These are phyloP conservation scores for Fusarium buxicola DNA, from an alignment of 2,329 filamentous ascomycete species.

Conservation along the genomic window DNA sequence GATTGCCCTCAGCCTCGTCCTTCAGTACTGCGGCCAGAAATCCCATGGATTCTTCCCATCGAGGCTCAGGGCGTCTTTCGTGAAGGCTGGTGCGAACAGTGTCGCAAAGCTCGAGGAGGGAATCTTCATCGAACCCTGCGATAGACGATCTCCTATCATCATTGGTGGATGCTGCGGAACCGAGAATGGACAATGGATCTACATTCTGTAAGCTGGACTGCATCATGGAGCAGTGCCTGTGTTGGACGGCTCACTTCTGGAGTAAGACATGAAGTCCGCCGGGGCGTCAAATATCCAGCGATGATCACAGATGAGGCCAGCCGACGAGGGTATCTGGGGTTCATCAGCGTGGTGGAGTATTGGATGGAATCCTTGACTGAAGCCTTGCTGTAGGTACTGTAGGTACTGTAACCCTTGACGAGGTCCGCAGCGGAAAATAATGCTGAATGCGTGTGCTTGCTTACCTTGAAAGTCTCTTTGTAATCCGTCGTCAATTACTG, in stretches of 20 bases:
- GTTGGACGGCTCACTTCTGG: conserved; percentile 30
- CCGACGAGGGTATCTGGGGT: conserved; percentile 30
- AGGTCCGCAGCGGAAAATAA: neutral
- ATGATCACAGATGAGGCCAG: conserved; percentile 22
- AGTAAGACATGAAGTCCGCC: conserved; percentile 30
- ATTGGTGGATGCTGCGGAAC: conserved; percentile 14
- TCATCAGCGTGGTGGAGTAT: conserved; percentile 18
- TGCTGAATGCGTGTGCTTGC: conserved; percentile 3
- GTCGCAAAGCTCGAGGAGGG: conserved; percentile 56
- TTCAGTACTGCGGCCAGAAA: conserved; percentile 55
- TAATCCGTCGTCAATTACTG: conserved; percentile 13
- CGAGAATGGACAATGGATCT: conserved; percentile 32
- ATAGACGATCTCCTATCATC: conserved; percentile 3
- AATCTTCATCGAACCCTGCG: conserved; percentile 30
- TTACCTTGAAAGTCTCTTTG: conserved; percentile 27
- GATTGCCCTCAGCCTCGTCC: conserved; percentile 52
- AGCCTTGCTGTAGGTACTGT: neutral
- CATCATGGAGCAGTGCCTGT: neutral
- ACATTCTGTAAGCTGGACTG: conserved; percentile 25
- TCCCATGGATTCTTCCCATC: conserved; percentile 51
- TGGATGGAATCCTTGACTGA: neutral
- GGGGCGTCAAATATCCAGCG: conserved; percentile 28
- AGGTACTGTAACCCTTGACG: conserved; percentile 1
- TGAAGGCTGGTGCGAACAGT: conserved; percentile 53
- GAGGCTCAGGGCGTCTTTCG: conserved; percentile 48